Evolutionary conservation across 495 filamentous ascomycete genomes (phyloP).

Genomic region (Neurospora hispaniola): DNA sequence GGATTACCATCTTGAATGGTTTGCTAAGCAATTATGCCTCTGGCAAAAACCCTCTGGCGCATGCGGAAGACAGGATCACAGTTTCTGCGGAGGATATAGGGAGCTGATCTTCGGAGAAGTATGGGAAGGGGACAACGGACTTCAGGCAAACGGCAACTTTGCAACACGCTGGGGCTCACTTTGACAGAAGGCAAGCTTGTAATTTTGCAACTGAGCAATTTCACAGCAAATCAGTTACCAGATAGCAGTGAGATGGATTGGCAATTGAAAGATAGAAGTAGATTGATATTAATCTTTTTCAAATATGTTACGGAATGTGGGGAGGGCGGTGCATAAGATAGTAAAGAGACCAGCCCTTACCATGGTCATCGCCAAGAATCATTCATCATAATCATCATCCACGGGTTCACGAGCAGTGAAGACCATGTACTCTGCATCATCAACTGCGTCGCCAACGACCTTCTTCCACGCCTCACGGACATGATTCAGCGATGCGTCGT

Average conservation of each 20-base stretch:
- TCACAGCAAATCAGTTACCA: background rate
- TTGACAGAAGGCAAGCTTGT: background rate
- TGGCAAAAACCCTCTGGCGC: background rate
- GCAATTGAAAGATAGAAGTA: background rate
- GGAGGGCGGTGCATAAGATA: background rate
- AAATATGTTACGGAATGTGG: background rate
- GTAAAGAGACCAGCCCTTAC: conserved; percentile 5
- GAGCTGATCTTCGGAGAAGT: background rate
- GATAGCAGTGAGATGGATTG: background rate
- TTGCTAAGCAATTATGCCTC: background rate
- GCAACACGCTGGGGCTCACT: background rate
- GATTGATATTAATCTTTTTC: background rate
- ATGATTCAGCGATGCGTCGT: conserved; percentile 51
- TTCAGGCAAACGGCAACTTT: background rate
- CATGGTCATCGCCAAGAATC: conserved; percentile 12
- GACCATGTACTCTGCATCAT: conserved; percentile 50
- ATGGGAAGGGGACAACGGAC: background rate
- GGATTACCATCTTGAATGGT: background rate
- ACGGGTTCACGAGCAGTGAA: conserved; percentile 45
- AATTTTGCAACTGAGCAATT: background rate
- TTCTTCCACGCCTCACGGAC: conserved; percentile 54
- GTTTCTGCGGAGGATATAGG: background rate
- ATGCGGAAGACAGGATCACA: background rate
- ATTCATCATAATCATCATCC: conserved; percentile 35
- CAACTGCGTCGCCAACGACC: conserved; percentile 43